Conservation (phyloP, 73 alveolate species). For the Paramecium bursaria region DNA sequence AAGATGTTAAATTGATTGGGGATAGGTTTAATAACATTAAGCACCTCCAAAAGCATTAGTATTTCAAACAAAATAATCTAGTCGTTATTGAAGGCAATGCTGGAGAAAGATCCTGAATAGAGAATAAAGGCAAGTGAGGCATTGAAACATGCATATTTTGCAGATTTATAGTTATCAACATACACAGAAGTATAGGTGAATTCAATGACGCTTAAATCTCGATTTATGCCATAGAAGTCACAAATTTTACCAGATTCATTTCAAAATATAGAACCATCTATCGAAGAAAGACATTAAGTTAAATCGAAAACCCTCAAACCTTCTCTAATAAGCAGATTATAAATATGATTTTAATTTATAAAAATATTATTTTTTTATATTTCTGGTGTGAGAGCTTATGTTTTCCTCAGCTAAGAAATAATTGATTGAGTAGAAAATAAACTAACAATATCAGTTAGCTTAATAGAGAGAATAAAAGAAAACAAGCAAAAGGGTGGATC, state of each 20-base stretch:
- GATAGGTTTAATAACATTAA: neutral
- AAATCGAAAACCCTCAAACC: too few species aligned
- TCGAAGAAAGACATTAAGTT: too few species aligned
- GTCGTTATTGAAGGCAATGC: constrained; percentile 27
- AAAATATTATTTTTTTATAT: too few species aligned
- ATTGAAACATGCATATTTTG: constrained; percentile 31
- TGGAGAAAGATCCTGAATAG: constrained; percentile 57
- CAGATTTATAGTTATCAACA: constrained; percentile 8
- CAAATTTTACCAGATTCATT: too few species aligned
- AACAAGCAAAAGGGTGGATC: constrained; percentile 7
- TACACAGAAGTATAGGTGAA: constrained; percentile 5
- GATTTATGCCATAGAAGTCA: too few species aligned
- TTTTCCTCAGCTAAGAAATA: constrained; percentile 5
- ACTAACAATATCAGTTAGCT: neutral
- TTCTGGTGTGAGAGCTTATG: too few species aligned
- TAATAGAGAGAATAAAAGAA: constrained; percentile 21
- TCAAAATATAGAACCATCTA: too few species aligned
- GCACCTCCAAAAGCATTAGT: constrained; percentile 45
- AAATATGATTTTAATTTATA: too few species aligned
- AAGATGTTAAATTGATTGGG: constrained; percentile 52
- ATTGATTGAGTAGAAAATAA: constrained; percentile 38
- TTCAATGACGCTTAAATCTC: constrained; percentile 47
- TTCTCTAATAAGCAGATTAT: too few species aligned
- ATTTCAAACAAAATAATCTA: constrained; percentile 1
- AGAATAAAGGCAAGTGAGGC: constrained; percentile 44